Evolutionary conservation across 73 alveolate species (phyloP).

Genomic region (Paramecium biaurelia): DNA sequence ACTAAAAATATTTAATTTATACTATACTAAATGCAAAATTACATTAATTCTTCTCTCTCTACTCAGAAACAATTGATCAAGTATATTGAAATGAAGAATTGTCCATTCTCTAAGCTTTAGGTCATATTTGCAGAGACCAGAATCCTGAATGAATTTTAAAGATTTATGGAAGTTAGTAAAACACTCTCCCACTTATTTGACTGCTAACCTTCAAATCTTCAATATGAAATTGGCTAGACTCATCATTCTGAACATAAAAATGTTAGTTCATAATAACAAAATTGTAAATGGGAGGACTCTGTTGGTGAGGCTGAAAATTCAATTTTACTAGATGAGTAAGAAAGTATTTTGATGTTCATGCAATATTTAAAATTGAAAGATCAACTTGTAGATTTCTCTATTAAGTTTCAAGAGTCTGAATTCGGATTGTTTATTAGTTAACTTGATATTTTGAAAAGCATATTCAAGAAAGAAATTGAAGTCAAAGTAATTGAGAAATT

Average conservation of each 20-base stretch:
- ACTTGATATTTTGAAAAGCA: not conserved
- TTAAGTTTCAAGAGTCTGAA: not conserved
- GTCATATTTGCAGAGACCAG: not conserved
- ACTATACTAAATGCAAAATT: slow-evolving; percentile 19
- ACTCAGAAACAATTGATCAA: not conserved
- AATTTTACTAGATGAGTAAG: not conserved
- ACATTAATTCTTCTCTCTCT: not conserved
- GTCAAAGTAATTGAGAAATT: not conserved
- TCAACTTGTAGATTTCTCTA: not conserved
- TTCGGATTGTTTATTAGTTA: not conserved
- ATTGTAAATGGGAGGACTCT: not conserved
- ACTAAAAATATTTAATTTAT: not conserved
- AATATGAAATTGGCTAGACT: not conserved
- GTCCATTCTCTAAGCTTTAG: not conserved
- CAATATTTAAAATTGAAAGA: not conserved
- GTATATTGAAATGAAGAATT: not conserved
- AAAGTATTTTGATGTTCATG: not conserved
- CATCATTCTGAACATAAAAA: not conserved
- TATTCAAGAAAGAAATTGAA: not conserved
- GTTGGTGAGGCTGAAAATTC: not conserved
- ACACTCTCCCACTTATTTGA: not conserved
- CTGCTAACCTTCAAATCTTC: not conserved
- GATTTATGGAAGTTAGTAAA: not conserved
- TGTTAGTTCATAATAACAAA: not conserved
- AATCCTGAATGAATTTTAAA: not conserved